Evolutionary conservation across 305 asterid genomes (phyloP).

Genomic region (Solanum hybrid): DNA sequence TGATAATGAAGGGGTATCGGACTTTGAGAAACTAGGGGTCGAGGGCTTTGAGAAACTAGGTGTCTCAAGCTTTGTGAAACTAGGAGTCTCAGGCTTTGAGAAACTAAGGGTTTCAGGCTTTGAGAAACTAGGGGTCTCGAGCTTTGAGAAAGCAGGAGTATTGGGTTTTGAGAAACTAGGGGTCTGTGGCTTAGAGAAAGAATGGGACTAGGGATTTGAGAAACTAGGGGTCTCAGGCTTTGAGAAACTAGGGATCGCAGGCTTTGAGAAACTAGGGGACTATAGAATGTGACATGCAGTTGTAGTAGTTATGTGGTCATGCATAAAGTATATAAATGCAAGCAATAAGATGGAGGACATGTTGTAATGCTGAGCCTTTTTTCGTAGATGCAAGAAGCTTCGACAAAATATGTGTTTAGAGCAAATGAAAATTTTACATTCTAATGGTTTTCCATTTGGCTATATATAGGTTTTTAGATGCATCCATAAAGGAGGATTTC

Average conservation of each 20-base stretch:
- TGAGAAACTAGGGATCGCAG: not conserved
- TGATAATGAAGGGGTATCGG: not conserved
- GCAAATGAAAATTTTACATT: not conserved
- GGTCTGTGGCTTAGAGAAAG: not conserved
- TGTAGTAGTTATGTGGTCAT: not conserved
- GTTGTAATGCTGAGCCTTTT: not conserved
- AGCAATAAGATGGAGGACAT: not conserved
- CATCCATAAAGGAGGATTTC: not conserved
- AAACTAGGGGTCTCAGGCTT: not conserved
- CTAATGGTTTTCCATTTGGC: not conserved
- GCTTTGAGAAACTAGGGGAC: not conserved
- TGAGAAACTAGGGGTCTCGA: not conserved
- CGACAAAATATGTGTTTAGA: not conserved
- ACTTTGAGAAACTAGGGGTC: not conserved
- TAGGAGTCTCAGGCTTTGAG: not conserved
- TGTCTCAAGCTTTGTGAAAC: accelerated
- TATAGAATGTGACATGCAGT: not conserved
- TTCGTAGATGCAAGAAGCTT: not conserved
- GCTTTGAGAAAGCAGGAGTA: not conserved
- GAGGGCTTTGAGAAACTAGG: not conserved
- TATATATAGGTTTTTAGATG: not conserved
- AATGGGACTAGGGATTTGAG: not conserved
- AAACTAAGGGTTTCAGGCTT: not conserved
- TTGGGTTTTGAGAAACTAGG: not conserved
- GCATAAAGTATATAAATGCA: not conserved